phyloP scores from a whole-genome alignment of 176 grass and related monocot species.

The Coix lacrymajobi region DNA sequence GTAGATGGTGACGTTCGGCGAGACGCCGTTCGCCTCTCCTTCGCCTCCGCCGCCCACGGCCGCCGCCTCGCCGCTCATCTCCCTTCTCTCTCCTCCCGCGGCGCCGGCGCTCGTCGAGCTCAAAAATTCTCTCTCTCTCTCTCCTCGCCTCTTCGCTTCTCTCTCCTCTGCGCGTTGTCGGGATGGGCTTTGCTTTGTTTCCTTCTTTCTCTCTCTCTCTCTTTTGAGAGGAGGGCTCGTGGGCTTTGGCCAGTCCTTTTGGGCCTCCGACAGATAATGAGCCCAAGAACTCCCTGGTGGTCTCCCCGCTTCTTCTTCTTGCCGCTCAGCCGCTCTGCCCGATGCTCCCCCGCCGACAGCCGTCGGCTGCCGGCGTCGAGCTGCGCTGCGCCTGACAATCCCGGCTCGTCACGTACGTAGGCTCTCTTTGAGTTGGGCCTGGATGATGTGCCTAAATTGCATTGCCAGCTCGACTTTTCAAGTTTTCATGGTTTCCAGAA shows the following conservation, averaged over 20 bases:
- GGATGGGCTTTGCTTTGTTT: neutral
- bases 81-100: conserved; percentile 7
- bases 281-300: neutral
- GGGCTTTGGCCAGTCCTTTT: neutral
- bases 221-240: neutral
- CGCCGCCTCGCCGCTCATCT: conserved; percentile 61
- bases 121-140: conserved; percentile 9
- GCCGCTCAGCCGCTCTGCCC: too few relatives aligned
- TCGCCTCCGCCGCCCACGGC: conserved; percentile 17
- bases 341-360: too few relatives aligned
- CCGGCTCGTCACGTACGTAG: too few relatives aligned
- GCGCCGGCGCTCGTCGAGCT: conserved; percentile 20
- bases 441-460: neutral
- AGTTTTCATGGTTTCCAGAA: neutral
- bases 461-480: neutral
- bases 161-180: neutral
- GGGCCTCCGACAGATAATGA: neutral
- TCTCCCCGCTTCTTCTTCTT: too few relatives aligned
- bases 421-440: neutral
- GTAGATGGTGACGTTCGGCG: conserved; percentile 85
- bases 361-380: neutral
- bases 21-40: conserved; percentile 37
- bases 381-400: too few relatives aligned
- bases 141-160: neutral
- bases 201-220: too few relatives aligned